Base-by-base conservation (phyloP, 306 rosid species). In the Glycine latifolia region DNA sequence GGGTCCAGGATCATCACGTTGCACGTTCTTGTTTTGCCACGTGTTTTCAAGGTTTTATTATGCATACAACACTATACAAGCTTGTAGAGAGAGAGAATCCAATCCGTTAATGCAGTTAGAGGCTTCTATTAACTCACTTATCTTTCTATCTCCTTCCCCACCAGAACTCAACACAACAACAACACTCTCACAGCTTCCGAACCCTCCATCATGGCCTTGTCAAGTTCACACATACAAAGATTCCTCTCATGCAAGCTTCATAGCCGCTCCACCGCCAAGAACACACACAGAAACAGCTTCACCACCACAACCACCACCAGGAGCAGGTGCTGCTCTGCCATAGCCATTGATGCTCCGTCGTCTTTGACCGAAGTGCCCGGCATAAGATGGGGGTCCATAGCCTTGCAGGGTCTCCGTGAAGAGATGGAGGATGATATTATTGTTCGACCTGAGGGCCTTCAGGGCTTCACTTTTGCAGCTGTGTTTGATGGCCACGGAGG, bases 401-500 rank as follows among this genome's bases (percentile, higher is more conserved):
- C 90, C 76, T 78, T 91, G 88, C 99, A 96, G 84, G 99, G 99
- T 50, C 81, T 83, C 15, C 85, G 99, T 3, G 97, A 91, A 55
- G 98, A 96, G 86, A 96, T 95, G 99, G 99, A 95, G 74, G 99
- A 95, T 73, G 97, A 55, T 39, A 85, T 88, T 47, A 44, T 93
- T 78, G 83, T 96, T 16, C 84, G 94, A 26, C 86, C 97, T 0
- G 89, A 85, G 83, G 89, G 86, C 59, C 89, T 92, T 62, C 78
- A 86, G 0, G 92, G 94, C 46, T 96, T 86, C 85, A 88, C 91
- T 43, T 96, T 96, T 37, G 99, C 99, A 1, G 98, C 97, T 59
- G 99, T 96, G 5, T 92, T 93, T 61, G 99, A 96, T 81, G 99
- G 99, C 66, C 99, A 96, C 75, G 99, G 95, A 46, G 99, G 99